Percentiles rank a stretch among this genome's conserved stretches.
These are phyloP conservation scores for Pichia manshurica DNA, from an alignment of 805 yeast genomes.

Conservation along the genomic window DNA sequence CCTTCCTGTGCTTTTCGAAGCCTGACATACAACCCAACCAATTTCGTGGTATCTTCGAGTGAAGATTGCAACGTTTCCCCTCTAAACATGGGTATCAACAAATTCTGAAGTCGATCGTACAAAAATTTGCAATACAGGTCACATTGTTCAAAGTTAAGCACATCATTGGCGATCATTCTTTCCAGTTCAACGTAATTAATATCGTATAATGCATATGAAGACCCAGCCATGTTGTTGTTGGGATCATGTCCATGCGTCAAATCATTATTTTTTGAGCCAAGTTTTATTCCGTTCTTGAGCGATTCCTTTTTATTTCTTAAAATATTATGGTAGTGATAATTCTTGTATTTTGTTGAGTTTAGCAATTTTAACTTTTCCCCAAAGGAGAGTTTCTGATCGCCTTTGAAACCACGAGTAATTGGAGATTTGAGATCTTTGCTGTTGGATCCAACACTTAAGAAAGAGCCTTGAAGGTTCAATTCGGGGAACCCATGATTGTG, in stretches of 20 bases:
- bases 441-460: constrained; percentile 3
- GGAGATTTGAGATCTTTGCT: constrained; percentile 28
- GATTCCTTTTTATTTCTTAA: constrained; percentile 27
- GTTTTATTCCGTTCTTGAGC: constrained; percentile 1
- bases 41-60: constrained; percentile 50
- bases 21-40: constrained; percentile 35
- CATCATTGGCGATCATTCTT: constrained; percentile 22
- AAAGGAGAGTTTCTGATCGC: constrained; percentile 22
- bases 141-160: constrained; percentile 30
- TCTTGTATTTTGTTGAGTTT: constrained; percentile 25
- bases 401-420: constrained; percentile 26
- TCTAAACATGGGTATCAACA: constrained; percentile 42
- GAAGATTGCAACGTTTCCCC: constrained; percentile 46
- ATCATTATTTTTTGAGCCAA: constrained; percentile 11
- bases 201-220: constrained; percentile 6
- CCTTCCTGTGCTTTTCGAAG: constrained; percentile 19
- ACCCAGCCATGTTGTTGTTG: constrained; percentile 4
- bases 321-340: constrained; percentile 24
- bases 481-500: constrained; percentile 3
- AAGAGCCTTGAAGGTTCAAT: neutral
- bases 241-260: neutral
- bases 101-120: constrained; percentile 41
- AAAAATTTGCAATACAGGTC: constrained; percentile 42
- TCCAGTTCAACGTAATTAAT: constrained; percentile 23
- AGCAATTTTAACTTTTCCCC: constrained; percentile 13